Conservation (phyloP, 192 early-diverging fungal genomes). For the Neocallimastix lanati region DNA sequence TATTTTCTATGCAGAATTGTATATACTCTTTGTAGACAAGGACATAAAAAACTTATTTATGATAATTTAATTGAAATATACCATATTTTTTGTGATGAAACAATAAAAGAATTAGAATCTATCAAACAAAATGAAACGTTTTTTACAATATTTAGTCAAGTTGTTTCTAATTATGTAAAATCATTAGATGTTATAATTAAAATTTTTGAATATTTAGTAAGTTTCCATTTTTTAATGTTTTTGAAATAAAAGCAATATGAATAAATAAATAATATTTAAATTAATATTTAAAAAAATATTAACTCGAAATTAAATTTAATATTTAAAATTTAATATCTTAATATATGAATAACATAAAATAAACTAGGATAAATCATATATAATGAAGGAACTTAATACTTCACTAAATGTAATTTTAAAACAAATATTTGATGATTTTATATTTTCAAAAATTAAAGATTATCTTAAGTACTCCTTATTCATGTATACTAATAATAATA, state of each 20-base stretch:
- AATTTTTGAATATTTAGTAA: not conserved
- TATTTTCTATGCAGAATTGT: not conserved
- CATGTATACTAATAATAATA: not conserved
- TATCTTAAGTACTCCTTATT: not conserved
- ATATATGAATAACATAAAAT: too few relatives aligned
- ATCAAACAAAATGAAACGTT: not conserved
- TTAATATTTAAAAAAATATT: too few relatives aligned
- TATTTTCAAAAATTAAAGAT: not conserved
- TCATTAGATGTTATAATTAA: not conserved
- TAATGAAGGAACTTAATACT: not conserved
- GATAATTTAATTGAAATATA: not conserved
- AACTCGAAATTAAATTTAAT: too few relatives aligned
- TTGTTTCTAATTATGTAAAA: not conserved
- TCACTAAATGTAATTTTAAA: not conserved
- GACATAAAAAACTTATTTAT: not conserved
- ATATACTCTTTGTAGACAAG: not conserved
- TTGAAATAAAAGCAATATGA: too few relatives aligned
- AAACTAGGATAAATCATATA: not conserved
- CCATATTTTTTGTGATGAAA: not conserved
- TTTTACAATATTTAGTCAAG: not conserved
- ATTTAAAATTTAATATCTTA: too few relatives aligned
- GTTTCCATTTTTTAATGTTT: too few relatives aligned
- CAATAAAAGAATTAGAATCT: not conserved
- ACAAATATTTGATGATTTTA: not conserved
- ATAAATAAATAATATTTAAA: too few relatives aligned